Conservation (phyloP, 2,329 filamentous ascomycete species). For the Trichoderma atroviride region DNA sequence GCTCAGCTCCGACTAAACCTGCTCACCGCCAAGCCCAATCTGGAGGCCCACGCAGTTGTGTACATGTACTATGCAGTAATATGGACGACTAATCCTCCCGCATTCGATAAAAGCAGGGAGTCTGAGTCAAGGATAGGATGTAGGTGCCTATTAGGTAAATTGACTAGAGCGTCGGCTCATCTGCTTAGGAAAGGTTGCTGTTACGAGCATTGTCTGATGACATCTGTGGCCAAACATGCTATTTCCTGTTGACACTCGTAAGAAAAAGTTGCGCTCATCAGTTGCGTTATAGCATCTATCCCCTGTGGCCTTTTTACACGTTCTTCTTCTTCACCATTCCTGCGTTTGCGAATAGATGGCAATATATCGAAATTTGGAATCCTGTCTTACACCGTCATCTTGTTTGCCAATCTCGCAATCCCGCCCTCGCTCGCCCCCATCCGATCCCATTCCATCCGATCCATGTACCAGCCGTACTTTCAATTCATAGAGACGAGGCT, state of each 20-base stretch:
- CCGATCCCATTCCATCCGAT: too few relatives aligned
- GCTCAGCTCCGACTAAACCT: neutral
- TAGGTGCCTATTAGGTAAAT: neutral
- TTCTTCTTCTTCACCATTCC: too few relatives aligned
- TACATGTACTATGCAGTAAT: neutral
- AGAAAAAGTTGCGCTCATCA: too few relatives aligned
- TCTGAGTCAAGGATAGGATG: too few relatives aligned
- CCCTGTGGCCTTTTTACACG: too few relatives aligned
- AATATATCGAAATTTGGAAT: too few relatives aligned
- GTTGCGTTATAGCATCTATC: too few relatives aligned
- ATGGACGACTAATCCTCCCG: neutral
- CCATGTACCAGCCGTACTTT: neutral
- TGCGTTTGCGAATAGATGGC: too few relatives aligned
- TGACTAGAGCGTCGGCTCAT: neutral
- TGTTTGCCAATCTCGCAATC: neutral
- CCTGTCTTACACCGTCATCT: neutral
- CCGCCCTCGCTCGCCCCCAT: too few relatives aligned
- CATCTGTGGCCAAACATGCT: too few relatives aligned
- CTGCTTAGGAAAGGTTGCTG: neutral
- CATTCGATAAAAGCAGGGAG: neutral
- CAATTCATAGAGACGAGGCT: neutral
- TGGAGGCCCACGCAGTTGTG: neutral
- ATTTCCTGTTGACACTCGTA: too few relatives aligned
- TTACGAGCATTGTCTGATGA: too few relatives aligned
- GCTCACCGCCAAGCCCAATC: neutral